Evolutionary conservation across 768 basidiomycete species (phyloP).

Genomic region (Amanita polypyramis): DNA sequence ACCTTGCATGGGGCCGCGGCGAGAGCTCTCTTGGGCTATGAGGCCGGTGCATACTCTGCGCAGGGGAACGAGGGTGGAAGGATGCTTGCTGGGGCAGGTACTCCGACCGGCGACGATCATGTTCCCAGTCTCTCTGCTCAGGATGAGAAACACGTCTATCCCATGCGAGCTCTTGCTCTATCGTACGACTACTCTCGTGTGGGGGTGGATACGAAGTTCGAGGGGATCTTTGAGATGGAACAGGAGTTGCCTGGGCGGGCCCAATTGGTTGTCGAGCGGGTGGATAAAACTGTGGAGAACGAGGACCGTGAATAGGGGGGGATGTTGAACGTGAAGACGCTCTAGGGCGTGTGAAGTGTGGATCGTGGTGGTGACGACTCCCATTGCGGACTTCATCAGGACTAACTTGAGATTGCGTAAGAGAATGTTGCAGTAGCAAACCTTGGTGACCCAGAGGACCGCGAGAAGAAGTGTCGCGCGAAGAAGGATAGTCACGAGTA

Average conservation of each 20-base stretch:
- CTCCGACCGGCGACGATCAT: constrained; percentile 32
- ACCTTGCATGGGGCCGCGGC: constrained; percentile 42
- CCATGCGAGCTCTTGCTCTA: constrained; percentile 49
- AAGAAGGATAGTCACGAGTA: constrained; percentile 43
- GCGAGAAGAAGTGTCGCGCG: constrained; percentile 34
- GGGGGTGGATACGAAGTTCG: constrained; percentile 33
- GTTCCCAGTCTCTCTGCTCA: constrained; percentile 46
- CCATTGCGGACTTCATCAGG: constrained; percentile 42
- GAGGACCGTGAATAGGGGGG: constrained; percentile 42
- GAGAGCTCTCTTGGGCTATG: constrained; percentile 53
- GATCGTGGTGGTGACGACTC: constrained; percentile 39
- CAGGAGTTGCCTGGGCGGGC: constrained; percentile 36
- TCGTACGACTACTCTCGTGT: constrained; percentile 35
- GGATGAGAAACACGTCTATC: constrained; percentile 42
- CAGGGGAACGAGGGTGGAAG: constrained; percentile 33
- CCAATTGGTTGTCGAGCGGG: constrained; percentile 37
- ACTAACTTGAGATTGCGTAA: constrained; percentile 46
- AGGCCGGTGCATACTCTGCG: constrained; percentile 21
- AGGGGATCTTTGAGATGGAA: constrained; percentile 48
- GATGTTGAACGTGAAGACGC: constrained; percentile 51
- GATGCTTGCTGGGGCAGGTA: constrained; percentile 24
- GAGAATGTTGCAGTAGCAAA: constrained; percentile 58
- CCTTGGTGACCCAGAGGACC: constrained; percentile 47
- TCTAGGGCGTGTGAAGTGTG: constrained; percentile 44
- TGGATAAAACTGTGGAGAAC: constrained; percentile 43